Conservation (phyloP, 345 rosid species). For the Arabidopsis arenosa region DNA sequence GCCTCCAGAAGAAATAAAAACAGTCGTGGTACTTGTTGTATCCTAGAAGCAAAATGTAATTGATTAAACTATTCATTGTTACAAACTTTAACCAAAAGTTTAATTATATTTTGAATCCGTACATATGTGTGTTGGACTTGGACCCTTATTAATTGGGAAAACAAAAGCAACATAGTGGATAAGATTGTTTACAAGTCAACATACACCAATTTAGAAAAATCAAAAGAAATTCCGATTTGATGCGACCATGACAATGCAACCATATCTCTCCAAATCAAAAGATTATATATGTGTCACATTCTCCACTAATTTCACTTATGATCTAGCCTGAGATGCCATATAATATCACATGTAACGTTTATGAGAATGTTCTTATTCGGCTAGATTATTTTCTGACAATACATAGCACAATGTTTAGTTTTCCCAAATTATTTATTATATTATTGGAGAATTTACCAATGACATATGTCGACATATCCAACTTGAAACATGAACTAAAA, state of each 20-base stretch:
- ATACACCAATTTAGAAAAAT: constrained; percentile 23
- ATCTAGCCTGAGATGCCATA: constrained; percentile 10
- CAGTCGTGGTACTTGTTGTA: no score
- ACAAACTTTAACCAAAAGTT: not conserved
- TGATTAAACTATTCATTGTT: not conserved
- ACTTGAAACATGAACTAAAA: not conserved
- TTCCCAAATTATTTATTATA: not conserved
- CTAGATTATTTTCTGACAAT: constrained; percentile 29
- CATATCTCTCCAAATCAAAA: constrained; percentile 29
- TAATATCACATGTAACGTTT: not conserved
- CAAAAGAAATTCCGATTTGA: constrained; percentile 21
- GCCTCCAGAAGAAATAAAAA: not conserved
- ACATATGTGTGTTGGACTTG: no score
- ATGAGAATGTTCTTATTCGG: constrained; percentile 28
- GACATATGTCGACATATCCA: constrained; percentile 11
- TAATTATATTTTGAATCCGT: not conserved
- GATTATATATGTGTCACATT: constrained; percentile 28
- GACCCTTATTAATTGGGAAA: not conserved
- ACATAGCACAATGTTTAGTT: not conserved
- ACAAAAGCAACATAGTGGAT: constrained; percentile 22
- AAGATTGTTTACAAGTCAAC: constrained; percentile 43
- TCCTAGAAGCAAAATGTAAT: not conserved
- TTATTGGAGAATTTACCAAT: not conserved
- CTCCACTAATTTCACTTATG: constrained; percentile 22
- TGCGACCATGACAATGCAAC: constrained; percentile 41